Percentiles rank a stretch among this genome's conserved stretches.
phyloP scores from a whole-genome alignment of 2,329 filamentous ascomycete genomes.

The Diaporthe destruens region DNA sequence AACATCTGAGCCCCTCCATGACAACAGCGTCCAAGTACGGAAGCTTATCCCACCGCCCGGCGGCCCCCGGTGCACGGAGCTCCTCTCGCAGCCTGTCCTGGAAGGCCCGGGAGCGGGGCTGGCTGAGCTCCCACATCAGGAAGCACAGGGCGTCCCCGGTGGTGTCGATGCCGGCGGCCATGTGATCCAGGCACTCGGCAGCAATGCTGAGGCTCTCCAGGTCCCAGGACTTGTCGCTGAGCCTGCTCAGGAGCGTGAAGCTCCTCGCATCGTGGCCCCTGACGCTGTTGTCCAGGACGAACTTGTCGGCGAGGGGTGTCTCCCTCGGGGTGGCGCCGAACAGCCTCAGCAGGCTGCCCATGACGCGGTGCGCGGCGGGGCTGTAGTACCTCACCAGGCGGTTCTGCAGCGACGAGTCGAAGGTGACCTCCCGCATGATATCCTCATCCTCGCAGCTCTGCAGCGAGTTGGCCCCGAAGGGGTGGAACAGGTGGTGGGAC shows the following conservation, averaged over 20 bases:
- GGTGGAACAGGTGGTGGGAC: slow-evolving; percentile 77
- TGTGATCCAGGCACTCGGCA: slow-evolving; percentile 78
- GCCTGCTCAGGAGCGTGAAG: slow-evolving; percentile 70
- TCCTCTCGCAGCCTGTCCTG: slow-evolving; percentile 68
- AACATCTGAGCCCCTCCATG: slow-evolving; percentile 71
- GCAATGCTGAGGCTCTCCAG: slow-evolving; percentile 69
- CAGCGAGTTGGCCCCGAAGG: slow-evolving; percentile 72
- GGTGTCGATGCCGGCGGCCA: slow-evolving; percentile 79
- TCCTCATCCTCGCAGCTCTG: slow-evolving; percentile 66
- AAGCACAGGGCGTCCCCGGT: slow-evolving; percentile 78
- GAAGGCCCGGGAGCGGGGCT: slow-evolving; percentile 63
- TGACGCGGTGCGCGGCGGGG: slow-evolving; percentile 62
- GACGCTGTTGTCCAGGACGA: slow-evolving; percentile 66
- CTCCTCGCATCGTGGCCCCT: slow-evolving; percentile 58
- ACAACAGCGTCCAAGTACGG: slow-evolving; percentile 74
- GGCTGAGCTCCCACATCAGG: slow-evolving; percentile 78
- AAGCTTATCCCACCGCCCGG: slow-evolving; percentile 60
- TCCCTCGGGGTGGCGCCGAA: slow-evolving; percentile 65
- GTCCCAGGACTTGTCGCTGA: slow-evolving; percentile 63
- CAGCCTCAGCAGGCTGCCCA: slow-evolving; percentile 59
- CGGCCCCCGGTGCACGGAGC: slow-evolving; percentile 50
- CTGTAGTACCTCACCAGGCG: slow-evolving; percentile 70
- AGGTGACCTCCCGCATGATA: slow-evolving; percentile 77
- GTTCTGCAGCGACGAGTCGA: slow-evolving; percentile 76
- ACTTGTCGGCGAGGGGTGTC: slow-evolving; percentile 69